Conservation (phyloP, 495 filamentous ascomycete genomes). For the Aspergillus wentii region DNA sequence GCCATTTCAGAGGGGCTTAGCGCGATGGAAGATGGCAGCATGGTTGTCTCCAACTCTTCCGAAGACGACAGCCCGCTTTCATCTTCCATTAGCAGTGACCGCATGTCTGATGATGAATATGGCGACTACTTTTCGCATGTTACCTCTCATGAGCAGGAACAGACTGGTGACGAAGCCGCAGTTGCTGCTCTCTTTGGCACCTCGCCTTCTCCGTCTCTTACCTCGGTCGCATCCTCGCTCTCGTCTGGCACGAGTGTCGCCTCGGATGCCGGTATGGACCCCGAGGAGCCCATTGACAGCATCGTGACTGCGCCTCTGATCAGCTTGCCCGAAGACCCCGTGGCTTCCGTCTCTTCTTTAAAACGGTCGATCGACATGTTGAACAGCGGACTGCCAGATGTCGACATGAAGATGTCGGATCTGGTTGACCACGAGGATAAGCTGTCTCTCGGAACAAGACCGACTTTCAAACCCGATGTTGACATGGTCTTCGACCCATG, state of each 20-base stretch:
- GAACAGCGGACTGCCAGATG: conserved; percentile 35
- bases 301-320: conserved; percentile 28
- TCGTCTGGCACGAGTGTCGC: conserved; percentile 44
- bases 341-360: conserved; percentile 29
- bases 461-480: conserved; percentile 38
- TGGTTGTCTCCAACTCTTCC: conserved; percentile 26
- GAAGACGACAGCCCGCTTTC: conserved; percentile 33
- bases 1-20: conserved; percentile 33
- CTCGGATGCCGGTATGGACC: conserved; percentile 26
- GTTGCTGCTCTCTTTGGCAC: conserved; percentile 37
- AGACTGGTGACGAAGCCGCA: conserved; percentile 32
- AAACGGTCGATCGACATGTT: conserved; percentile 44
- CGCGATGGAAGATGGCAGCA: conserved; percentile 23
- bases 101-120: conserved; percentile 34
- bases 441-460: conserved; percentile 33
- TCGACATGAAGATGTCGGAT: conserved; percentile 44
- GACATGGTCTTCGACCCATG: conserved; percentile 38
- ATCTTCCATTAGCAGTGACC: conserved; percentile 24
- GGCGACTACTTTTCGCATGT: conserved; percentile 40
- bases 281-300: conserved; percentile 16
- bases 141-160: conserved; percentile 18
- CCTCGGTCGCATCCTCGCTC: conserved; percentile 40
- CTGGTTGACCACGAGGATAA: conserved; percentile 38
- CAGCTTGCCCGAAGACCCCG: conserved; percentile 27
- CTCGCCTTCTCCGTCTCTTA: conserved; percentile 43